Base-by-base conservation (phyloP, 2,329 filamentous ascomycete genomes). In the Alternaria angustiovoidea region DNA sequence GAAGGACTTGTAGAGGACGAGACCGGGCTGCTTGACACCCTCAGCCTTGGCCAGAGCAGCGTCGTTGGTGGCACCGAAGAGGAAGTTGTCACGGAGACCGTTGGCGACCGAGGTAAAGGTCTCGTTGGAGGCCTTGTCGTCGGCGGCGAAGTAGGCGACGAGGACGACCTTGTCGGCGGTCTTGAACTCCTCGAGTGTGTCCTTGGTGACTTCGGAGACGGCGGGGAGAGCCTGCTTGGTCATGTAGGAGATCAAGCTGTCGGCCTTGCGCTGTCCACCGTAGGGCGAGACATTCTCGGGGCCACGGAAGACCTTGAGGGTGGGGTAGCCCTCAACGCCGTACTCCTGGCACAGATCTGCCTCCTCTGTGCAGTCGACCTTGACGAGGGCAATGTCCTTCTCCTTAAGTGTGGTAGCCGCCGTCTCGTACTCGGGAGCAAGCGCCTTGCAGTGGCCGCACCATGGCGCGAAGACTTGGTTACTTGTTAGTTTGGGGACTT, bases 381-480 rank as follows among this genome's bases (percentile, higher is more conserved):
- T 95, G 81, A 86, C 91, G 57, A 96, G 86, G 77, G 87, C 87
- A 81, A 95, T 94, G 79, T 91, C 86, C 88, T 94, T 95, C 82
- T 93, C 91, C 86, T 94, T 94, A 66, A 96, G 85, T 32, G 88
- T 86, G 30, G 91, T 94, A 51, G 92, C 92, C 53, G 92, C 92
- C 80, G 92, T 88, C 84, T 96, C 92, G 81, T 95, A 96, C 83
- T 95, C 92, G 78, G 92, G 91, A 64, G 91, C 95, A 69, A 99
- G 92, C 62, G 94, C 94, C 87, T 99, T 98, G 91, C 94, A 98
- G 87, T 98, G 94, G 69, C 94, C 94, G 72, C 92, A 96, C 94
- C 94, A 96, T 72, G 94, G 94, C 70, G 94, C 94, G 80, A 92
- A 97, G 88, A 97, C 91, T 93, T 44, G 28, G 55, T 4, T 30